Conservation (phyloP, 805 yeast species). For the Teunomyces funiuensis region DNA sequence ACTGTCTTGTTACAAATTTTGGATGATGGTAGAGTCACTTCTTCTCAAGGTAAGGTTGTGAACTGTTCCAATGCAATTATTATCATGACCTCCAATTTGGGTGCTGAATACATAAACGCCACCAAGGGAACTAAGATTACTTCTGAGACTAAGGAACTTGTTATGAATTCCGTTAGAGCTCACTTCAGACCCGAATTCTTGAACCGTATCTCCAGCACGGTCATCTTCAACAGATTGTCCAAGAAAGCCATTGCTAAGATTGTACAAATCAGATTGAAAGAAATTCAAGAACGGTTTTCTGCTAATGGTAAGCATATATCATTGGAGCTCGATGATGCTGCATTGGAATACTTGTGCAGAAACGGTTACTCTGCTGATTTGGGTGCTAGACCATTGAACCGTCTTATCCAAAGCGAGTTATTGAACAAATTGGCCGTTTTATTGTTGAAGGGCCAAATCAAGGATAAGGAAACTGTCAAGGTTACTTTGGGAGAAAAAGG, state of each 20-base stretch:
- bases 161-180: slow-evolving; percentile 76
- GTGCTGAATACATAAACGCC: slow-evolving; percentile 84
- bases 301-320: slow-evolving; percentile 77
- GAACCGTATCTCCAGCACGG: slow-evolving; percentile 91
- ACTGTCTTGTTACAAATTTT: slow-evolving; percentile 88
- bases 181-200: slow-evolving; percentile 98
- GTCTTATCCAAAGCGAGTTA: slow-evolving; percentile 85
- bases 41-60: slow-evolving; percentile 90
- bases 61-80: slow-evolving; percentile 90
- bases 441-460: slow-evolving; percentile 80
- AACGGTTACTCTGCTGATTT: slow-evolving; percentile 89
- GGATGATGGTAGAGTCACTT: slow-evolving; percentile 95
- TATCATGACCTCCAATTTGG: slow-evolving; percentile 96
- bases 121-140: slow-evolving; percentile 64
- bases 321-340: slow-evolving; percentile 71
- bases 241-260: slow-evolving; percentile 90
- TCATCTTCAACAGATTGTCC: slow-evolving; percentile 89
- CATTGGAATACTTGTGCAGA: slow-evolving; percentile 77
- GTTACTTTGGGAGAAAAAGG: slow-evolving; percentile 62
- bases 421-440: slow-evolving; percentile 88
- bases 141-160: slow-evolving; percentile 67
- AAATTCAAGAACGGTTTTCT: slow-evolving; percentile 82
- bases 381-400: slow-evolving; percentile 95
- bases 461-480: slow-evolving; percentile 82
- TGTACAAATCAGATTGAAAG: slow-evolving; percentile 79